Evolutionary conservation across 192 early-diverging fungal species (phyloP), one percentile per base, ranked within the genome.

Genomic region (Coemansia sp.): DNA sequence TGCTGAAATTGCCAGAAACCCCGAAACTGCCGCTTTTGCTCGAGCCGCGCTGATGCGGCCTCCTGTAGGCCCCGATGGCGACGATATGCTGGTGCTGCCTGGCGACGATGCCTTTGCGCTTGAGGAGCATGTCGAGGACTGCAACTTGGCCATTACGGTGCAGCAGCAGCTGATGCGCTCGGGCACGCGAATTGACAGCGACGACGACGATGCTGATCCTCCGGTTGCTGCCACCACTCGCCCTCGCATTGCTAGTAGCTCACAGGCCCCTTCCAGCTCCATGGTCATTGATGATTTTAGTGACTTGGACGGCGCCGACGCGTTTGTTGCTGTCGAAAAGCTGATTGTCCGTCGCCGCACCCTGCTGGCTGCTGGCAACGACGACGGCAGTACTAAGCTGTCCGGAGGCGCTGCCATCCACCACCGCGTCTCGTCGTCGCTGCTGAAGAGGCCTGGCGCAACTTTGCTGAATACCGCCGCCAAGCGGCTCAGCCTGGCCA

Each of bases 11-110:
- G 78, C 78, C 9, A 57, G 46, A 29, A 66, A 80, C 35, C 78
- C 78, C 0, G 71, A 80, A 35, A 80, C 78, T 0, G 70, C 78
- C 7, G 78, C 78, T 2, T 80, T 80, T 68, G 78, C 78, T 2
- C 67, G 54, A 1, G 66, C 72, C 0, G 78, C 78, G 18, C 47
- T 77, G 23, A 75, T 75, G 71, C 70, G 70, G 18, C 46, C 53
- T 14, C 26, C 23, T 9, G 46, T 18, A 8, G 43, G 27, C 35
- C 26, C 34, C 3, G 40, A 35, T n/a, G 58, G 47, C 8, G 68
- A 70, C 8, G 51, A 40, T 29, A 60, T 55, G 9, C 63, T 59
- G 13, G 34, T 18, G 36, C 15, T 35, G 51, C 49, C 56, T 8
- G 49, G 41, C 13, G 59, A 43, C 17, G 55, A 46, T 8, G 63